Base-by-base conservation (phyloP, 2,329 filamentous ascomycete species). In the Botrytis pseudocinerea region DNA sequence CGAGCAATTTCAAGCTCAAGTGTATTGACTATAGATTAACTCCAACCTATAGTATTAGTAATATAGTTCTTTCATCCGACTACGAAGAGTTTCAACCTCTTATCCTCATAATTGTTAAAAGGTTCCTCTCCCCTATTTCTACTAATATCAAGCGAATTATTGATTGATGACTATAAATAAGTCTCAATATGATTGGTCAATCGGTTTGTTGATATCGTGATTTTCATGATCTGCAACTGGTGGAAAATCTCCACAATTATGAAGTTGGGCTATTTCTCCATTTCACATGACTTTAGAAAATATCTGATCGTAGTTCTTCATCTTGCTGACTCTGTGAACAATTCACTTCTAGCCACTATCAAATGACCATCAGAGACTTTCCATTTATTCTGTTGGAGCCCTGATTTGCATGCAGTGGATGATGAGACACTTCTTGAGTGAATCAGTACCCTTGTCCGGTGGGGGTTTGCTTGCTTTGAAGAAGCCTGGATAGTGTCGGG, bases 171-270 rank as follows among this genome's bases (percentile, higher is more conserved):
- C 51, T 25, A 57, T 28, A 28, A 28, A 57, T 57, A 18, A 57
- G 32, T 57, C 6, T 28, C 12, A 28, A 57, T 57, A 32, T 57
- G 14, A 57, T 57, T 57, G 51, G 51, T 32, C 51, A 28, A 57
- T 57, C 1, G 7, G 0, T 16, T 18, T 18, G 14, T 57, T 57
- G 51, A 57, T 57, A n/a, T 28, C n/a, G 51, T 18, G 51, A 57
- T 28, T 28, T 18, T 28, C 51, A 18, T 57, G 51, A 57, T 57
- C 51, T 57, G n/a, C n/a, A 57, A 57, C 51, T 57, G 51, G n/a
- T 57, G 51, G 51, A 57, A 57, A 57, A 57, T 57, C 51, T 57
- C 51, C 51, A 57, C 51, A 57, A 57, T 28, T 28, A 28, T 57
- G 51, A 28, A 18, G 16, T 18, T 32, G 8, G 16, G 51, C 51